phyloP scores from a whole-genome alignment of 495 filamentous ascomycete genomes.

The Penicillium canariense region DNA sequence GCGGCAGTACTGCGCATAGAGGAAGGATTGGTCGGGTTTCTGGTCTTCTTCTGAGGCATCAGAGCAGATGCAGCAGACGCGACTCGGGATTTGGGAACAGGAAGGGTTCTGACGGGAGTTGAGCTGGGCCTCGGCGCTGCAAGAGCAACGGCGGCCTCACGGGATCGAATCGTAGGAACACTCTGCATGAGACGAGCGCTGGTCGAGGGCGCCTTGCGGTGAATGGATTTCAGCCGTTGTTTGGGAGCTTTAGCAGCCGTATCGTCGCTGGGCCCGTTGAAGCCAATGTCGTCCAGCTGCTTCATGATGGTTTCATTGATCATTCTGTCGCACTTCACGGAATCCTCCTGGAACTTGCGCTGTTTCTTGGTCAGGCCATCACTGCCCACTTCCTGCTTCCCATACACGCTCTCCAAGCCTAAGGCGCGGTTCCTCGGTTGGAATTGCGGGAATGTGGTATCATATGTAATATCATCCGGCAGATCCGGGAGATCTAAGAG shows the following conservation, averaged over 20 bases:
- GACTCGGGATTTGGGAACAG: slow-evolving; percentile 40
- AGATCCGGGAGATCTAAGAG: slow-evolving; percentile 65
- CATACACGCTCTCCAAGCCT: slow-evolving; percentile 58
- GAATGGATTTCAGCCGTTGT: slow-evolving; percentile 21
- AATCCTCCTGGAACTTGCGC: slow-evolving; percentile 57
- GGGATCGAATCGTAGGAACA: slow-evolving; percentile 48
- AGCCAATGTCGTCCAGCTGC: slow-evolving; percentile 55
- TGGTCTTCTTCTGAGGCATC: slow-evolving; percentile 40
- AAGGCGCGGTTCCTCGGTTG: slow-evolving; percentile 63
- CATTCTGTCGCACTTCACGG: slow-evolving; percentile 39
- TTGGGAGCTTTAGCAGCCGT: slow-evolving; percentile 20
- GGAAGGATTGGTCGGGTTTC: slow-evolving; percentile 46
- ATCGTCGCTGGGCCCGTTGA: slow-evolving; percentile 44
- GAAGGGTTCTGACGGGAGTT: slow-evolving; percentile 36
- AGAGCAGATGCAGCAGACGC: slow-evolving; percentile 34
- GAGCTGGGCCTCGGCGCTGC: slow-evolving; percentile 36
- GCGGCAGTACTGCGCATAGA: slow-evolving; percentile 60
- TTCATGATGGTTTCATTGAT: slow-evolving; percentile 61
- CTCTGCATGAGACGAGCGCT: slow-evolving; percentile 24
- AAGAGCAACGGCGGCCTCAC: slow-evolving; percentile 56
- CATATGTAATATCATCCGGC: slow-evolving; percentile 71
- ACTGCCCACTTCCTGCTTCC: slow-evolving; percentile 63
- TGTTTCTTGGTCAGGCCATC: slow-evolving; percentile 65
- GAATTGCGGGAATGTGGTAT: slow-evolving; percentile 51
- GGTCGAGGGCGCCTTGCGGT: slow-evolving; percentile 29